Evolutionary conservation across 352 stramenopile genomes (phyloP).

Genomic region (Phytopythium cucurbitacearum): DNA sequence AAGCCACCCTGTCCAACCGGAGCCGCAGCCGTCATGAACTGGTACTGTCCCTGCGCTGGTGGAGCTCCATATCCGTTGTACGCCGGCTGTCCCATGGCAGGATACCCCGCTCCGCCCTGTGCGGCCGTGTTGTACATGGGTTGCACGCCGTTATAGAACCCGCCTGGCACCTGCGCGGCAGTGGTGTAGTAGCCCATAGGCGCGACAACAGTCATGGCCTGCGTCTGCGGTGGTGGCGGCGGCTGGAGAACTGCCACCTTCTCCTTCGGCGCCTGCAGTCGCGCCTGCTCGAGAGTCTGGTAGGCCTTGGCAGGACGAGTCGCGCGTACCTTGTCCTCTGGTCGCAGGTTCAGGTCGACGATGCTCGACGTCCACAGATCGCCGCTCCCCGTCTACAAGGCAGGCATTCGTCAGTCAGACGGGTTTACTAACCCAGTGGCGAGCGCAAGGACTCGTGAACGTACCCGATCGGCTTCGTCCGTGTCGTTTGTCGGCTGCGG

Average conservation of each 20-base stretch:
- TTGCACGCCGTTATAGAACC: constrained; percentile 22
- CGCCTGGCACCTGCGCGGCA: constrained; percentile 7
- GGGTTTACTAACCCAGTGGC: too few relatives aligned
- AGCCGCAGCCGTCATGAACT: constrained; percentile 33
- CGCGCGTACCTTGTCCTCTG: constrained; percentile 42
- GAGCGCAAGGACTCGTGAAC: not conserved
- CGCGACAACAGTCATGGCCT: constrained; percentile 1
- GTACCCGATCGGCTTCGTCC: constrained; percentile 6
- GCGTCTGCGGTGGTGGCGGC: constrained; percentile 14
- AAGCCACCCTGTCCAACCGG: constrained; percentile 10
- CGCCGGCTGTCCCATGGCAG: constrained; percentile 11
- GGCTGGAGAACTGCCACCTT: constrained; percentile 61
- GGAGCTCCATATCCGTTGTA: constrained; percentile 15
- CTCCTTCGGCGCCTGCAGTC: constrained; percentile 47
- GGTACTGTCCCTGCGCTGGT: constrained; percentile 22
- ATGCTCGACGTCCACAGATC: constrained; percentile 74
- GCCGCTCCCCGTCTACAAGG: constrained; percentile 28
- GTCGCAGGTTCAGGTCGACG: constrained; percentile 72
- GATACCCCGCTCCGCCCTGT: constrained; percentile 12
- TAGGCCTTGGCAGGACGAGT: constrained; percentile 41
- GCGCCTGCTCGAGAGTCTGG: constrained; percentile 73
- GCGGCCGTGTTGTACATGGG: constrained; percentile 33
- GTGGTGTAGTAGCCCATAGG: constrained; percentile 20
- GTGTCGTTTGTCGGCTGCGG: too few relatives aligned
- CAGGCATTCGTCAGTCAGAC: not conserved